phyloP scores from a whole-genome alignment of 768 basidiomycete genomes.

The Baorangia bicolor region DNA sequence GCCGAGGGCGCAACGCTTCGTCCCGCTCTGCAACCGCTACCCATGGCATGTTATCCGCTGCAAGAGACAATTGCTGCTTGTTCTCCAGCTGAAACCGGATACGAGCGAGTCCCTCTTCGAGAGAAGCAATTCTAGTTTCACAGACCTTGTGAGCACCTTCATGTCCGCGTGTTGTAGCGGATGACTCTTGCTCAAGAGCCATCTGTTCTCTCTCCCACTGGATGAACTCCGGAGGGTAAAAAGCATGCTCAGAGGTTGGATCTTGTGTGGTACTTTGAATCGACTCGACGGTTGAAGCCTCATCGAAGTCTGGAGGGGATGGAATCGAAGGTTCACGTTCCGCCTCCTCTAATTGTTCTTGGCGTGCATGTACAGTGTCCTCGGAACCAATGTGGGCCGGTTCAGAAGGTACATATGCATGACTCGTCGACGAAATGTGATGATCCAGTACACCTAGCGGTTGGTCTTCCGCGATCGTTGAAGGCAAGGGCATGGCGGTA shows the following conservation, averaged over 20 bases:
- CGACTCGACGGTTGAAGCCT: slow-evolving; percentile 28
- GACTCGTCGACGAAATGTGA: background rate
- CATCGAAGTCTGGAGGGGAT: slow-evolving; percentile 15
- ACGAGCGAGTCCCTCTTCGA: slow-evolving; percentile 46
- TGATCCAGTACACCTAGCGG: background rate
- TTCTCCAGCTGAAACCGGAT: slow-evolving; percentile 58
- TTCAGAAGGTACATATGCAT: slow-evolving; percentile 21
- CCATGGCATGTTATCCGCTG: slow-evolving; percentile 56
- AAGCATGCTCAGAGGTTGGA: slow-evolving; percentile 50
- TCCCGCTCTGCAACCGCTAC: slow-evolving; percentile 60
- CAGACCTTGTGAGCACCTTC: background rate
- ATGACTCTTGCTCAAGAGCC: background rate
- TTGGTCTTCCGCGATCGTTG: background rate
- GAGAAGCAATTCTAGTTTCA: slow-evolving; percentile 24
- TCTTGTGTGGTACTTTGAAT: slow-evolving; percentile 42
- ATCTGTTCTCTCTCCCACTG: background rate
- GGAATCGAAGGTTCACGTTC: slow-evolving; percentile 33
- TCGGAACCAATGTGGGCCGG: slow-evolving; percentile 34
- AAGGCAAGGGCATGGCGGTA: background rate
- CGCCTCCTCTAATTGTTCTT: slow-evolving; percentile 53
- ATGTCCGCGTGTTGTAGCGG: background rate
- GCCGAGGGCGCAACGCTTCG: slow-evolving; percentile 51
- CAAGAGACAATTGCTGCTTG: slow-evolving; percentile 52
- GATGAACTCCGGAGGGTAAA: slow-evolving; percentile 40
- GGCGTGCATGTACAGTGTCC: slow-evolving; percentile 43